phyloP scores from a whole-genome alignment of 2,329 filamentous ascomycete genomes.

The Teratosphaeria zuluensis region DNA sequence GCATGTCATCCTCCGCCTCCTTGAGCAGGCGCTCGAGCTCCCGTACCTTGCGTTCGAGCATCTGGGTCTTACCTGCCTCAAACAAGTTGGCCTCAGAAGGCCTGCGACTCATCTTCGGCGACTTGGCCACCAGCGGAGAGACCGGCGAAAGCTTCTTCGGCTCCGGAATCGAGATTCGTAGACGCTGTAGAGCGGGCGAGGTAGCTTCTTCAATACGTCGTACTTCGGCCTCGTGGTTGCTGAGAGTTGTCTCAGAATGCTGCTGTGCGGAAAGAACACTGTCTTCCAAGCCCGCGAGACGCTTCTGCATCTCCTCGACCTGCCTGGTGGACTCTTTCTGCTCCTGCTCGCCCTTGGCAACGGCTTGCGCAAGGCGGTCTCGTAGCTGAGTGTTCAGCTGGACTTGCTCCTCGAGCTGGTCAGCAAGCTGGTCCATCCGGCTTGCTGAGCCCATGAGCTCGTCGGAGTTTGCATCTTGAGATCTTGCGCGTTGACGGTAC shows the following conservation, averaged over 20 bases:
- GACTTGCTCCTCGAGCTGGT: constrained; percentile 71
- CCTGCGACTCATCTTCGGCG: constrained; percentile 52
- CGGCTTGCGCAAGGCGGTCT: constrained; percentile 65
- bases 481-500: constrained; percentile 54
- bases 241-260: constrained; percentile 73
- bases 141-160: constrained; percentile 41
- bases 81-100: constrained; percentile 34
- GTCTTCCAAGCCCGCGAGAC: constrained; percentile 74
- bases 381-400: constrained; percentile 67
- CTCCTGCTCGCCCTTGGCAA: constrained; percentile 73
- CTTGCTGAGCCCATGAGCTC: constrained; percentile 65
- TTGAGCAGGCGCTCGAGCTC: constrained; percentile 76
- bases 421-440: constrained; percentile 69
- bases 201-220: constrained; percentile 65
- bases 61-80: constrained; percentile 63
- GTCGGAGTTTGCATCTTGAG: constrained; percentile 24
- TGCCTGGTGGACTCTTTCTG: constrained; percentile 70
- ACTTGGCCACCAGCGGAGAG: constrained; percentile 50
- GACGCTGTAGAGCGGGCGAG: constrained; percentile 64
- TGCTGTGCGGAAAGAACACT: constrained; percentile 73
- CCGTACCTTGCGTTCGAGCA: constrained; percentile 65
- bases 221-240: constrained; percentile 79
- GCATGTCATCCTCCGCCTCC: constrained; percentile 72
- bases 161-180: constrained; percentile 37
- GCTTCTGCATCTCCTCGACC: constrained; percentile 74